These are phyloP conservation scores for Lasiodiplodia citricola DNA, from an alignment of 2,329 filamentous ascomycete genomes.

Conservation along the genomic window DNA sequence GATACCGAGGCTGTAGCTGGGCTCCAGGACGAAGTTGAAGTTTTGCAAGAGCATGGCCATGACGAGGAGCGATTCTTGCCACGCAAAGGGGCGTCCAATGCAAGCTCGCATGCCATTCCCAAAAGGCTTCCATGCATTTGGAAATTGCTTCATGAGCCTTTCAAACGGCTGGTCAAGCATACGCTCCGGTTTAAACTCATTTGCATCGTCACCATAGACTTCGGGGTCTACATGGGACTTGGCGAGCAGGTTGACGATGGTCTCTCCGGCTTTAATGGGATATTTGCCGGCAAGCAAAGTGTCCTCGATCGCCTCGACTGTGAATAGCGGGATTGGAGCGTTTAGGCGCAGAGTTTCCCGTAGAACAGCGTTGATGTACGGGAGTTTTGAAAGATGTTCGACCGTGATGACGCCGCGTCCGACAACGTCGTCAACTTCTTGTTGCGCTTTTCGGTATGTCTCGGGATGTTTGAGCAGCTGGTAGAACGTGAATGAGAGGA, in stretches of 20 bases:
- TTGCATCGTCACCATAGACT: neutral
- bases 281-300: constrained; percentile 54
- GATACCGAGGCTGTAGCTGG: neutral
- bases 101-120: constrained; percentile 74
- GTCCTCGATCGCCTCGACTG: neutral
- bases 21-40: neutral
- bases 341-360: constrained; percentile 68
- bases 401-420: constrained; percentile 63
- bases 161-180: constrained; percentile 57
- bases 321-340: neutral
- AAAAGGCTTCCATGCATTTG: constrained; percentile 60
- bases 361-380: constrained; percentile 70
- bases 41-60: constrained; percentile 40
- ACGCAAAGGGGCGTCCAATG: constrained; percentile 75
- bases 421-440: constrained; percentile 71
- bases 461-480: constrained; percentile 68
- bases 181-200: neutral
- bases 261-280: neutral
- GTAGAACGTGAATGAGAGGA: constrained; percentile 69
- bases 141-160: constrained; percentile 30
- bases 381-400: constrained; percentile 67
- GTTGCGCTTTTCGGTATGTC: constrained; percentile 64
- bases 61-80: constrained; percentile 63
- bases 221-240: neutral
- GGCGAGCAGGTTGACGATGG: neutral